phyloP scores from a whole-genome alignment of 2,329 filamentous ascomycete genomes.

The Trichoderma hamatum region DNA sequence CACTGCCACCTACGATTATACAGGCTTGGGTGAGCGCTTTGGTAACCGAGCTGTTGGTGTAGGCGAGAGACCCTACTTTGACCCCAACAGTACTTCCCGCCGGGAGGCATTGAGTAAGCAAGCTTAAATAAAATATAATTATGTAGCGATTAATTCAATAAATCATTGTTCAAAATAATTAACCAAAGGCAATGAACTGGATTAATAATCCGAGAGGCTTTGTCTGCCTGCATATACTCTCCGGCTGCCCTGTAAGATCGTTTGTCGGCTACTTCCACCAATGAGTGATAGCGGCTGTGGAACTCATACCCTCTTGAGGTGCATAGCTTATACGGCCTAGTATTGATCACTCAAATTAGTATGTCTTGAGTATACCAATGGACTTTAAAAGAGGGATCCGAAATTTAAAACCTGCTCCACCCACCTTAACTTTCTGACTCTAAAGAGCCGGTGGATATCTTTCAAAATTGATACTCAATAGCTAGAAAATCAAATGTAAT shows the following conservation, averaged over 20 bases:
- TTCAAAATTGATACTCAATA: not conserved
- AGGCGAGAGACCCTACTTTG: constrained; percentile 58
- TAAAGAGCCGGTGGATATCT: not conserved
- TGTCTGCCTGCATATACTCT: not conserved
- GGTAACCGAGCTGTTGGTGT: constrained; percentile 56
- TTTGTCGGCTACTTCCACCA: too few relatives aligned
- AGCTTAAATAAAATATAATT: not conserved
- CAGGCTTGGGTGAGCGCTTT: constrained; percentile 50
- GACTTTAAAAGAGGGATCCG: too few relatives aligned
- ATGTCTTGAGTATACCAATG: too few relatives aligned
- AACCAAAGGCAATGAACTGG: not conserved
- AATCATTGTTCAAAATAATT: not conserved
- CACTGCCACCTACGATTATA: constrained; percentile 56
- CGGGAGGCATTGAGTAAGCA: constrained; percentile 25
- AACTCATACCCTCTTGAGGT: too few relatives aligned
- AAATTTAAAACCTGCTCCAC: too few relatives aligned
- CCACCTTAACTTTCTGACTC: too few relatives aligned
- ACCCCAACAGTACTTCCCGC: constrained; percentile 45
- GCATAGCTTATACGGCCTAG: too few relatives aligned
- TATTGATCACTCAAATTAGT: too few relatives aligned
- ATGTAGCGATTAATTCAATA: not conserved
- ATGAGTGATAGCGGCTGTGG: too few relatives aligned
- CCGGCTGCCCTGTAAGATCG: not conserved
- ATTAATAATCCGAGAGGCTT: not conserved
- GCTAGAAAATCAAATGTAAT: not conserved